A percentile compares a stretch with the other conserved stretches of the same genome.
phyloP scores from a whole-genome alignment of 2,329 filamentous ascomycete species.

The Apiospora phragmitis region DNA sequence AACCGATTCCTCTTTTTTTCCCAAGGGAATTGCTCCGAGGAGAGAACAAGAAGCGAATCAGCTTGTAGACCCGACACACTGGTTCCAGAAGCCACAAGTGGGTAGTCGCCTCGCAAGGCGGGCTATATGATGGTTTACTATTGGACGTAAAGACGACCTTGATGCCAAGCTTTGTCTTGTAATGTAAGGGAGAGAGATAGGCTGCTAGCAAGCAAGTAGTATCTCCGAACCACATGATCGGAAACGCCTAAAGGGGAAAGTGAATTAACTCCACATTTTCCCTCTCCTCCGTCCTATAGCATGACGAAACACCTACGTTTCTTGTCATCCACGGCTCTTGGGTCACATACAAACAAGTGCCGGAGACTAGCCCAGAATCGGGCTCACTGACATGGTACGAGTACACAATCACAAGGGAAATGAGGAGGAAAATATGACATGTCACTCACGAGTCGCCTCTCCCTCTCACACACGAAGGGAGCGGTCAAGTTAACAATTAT shows the following conservation, averaged over 20 bases:
- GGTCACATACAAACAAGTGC: background rate
- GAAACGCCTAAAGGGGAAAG: background rate
- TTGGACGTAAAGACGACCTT: background rate
- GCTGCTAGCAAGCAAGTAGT: background rate
- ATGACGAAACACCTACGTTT: background rate
- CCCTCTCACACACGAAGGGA: background rate
- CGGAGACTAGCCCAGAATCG: background rate
- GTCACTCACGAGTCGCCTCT: background rate
- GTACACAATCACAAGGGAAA: background rate
- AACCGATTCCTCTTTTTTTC: background rate
- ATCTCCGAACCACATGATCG: slow-evolving; percentile 1
- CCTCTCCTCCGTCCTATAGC: background rate
- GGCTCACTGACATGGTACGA: background rate
- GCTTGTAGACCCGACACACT: background rate
- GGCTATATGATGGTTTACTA: background rate
- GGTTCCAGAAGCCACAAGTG: background rate
- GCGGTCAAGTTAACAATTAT: background rate
- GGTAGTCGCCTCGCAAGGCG: background rate
- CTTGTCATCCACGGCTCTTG: background rate
- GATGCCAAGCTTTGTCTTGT: background rate
- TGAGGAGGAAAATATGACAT: background rate
- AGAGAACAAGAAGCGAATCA: background rate
- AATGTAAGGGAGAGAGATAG: background rate
- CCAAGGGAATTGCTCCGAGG: background rate
- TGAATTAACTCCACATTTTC: background rate